A percentile compares a stretch with the other conserved stretches of the same genome.
Conservation (phyloP, 78 protist species). For the Speleostelium caveatum region DNA sequence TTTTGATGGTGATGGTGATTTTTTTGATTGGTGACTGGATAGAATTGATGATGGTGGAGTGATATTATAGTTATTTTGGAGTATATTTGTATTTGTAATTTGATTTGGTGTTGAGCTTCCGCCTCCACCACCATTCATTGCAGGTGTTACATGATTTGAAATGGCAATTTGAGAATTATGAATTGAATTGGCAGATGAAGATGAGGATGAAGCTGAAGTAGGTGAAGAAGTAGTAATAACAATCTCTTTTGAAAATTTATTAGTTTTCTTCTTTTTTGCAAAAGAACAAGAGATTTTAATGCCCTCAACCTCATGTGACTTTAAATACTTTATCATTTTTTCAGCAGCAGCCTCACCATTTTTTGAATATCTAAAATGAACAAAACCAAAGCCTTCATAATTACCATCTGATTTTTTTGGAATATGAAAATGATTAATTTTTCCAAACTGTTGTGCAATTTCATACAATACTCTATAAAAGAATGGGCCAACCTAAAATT, state of each 20-base stretch:
- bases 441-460: constrained; percentile 16
- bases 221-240: neutral
- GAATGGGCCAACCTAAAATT: neutral
- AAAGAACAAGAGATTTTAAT: constrained; percentile 16
- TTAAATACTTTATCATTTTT: neutral
- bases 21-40: neutral
- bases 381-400: constrained; percentile 44
- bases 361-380: constrained; percentile 41
- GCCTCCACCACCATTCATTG: too few species aligned
- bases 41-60: neutral
- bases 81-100: neutral
- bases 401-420: constrained; percentile 9
- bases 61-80: neutral
- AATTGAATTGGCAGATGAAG: neutral
- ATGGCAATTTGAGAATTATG: neutral
- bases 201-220: neutral
- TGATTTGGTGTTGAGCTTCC: too few species aligned
- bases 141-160: neutral
- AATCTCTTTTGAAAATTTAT: neutral
- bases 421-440: constrained; percentile 32
- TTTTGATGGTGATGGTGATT: neutral
- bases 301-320: neutral
- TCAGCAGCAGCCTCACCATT: constrained; percentile 24
- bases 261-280: constrained; percentile 20
- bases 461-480: constrained; percentile 11